Conservation (phyloP, 108 stramenopile genomes). For the Nannochloropsis gaditana region DNA sequence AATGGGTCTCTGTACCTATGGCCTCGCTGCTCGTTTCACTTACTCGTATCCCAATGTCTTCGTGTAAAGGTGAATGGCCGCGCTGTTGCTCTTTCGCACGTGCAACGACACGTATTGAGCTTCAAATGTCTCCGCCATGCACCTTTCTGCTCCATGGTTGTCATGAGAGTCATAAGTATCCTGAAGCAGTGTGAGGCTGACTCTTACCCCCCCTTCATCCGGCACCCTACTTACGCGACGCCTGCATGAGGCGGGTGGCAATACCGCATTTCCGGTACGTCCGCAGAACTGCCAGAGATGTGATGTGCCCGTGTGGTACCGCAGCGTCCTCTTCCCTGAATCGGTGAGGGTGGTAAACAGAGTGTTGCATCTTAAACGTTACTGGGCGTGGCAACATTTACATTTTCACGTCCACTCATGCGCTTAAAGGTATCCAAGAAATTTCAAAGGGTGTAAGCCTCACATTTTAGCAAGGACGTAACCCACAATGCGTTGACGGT, state of each 20-base stretch:
- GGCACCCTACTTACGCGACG: conserved; percentile 8
- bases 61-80: conserved; percentile 93
- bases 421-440: background rate
- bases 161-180: background rate
- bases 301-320: conserved; percentile 84
- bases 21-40: background rate
- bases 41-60: conserved; percentile 80
- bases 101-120: conserved; percentile 92
- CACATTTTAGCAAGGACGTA: conserved; percentile 98
- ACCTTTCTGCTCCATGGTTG: conserved; percentile 56
- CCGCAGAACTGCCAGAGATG: conserved; percentile 86
- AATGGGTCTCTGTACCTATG: conserved; percentile 10
- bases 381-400: too few species aligned
- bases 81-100: conserved; percentile 90
- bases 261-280: conserved; percentile 78
- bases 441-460: background rate
- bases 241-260: conserved; percentile 49
- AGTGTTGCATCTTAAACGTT: too few species aligned
- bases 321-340: conserved; percentile 60
- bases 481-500: conserved; percentile 74
- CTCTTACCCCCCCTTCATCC: background rate
- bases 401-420: too few species aligned
- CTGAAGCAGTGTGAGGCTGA: background rate
- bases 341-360: background rate
- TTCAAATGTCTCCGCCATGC: conserved; percentile 87